These are phyloP conservation scores for Cyberlindnera xishuangbannaensis DNA, from an alignment of 805 yeast species.

Conservation along the genomic window DNA sequence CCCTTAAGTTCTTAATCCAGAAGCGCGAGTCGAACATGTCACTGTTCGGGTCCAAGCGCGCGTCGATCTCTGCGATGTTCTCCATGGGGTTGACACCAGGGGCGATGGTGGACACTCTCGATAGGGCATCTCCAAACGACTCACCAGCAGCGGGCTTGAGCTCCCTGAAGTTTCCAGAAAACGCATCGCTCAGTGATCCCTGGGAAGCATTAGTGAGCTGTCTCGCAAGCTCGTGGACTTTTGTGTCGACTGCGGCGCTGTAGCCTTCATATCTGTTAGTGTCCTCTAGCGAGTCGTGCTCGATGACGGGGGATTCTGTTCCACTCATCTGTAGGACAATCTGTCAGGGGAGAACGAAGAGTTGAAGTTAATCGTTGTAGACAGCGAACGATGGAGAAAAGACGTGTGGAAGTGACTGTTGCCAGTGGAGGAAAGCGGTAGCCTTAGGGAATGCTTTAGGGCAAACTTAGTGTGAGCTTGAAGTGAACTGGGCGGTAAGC, in stretches of 20 bases:
- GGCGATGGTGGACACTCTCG: constrained; percentile 22
- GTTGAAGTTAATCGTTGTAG: no score
- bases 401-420: no score
- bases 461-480: no score
- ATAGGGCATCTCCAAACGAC: constrained; percentile 7
- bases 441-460: no score
- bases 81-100: constrained; percentile 36
- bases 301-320: constrained; percentile 4
- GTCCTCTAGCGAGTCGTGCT: constrained; percentile 5
- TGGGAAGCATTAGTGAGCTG: constrained; percentile 27
- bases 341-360: no score
- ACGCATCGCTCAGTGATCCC: neutral
- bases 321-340: neutral
- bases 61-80: constrained; percentile 29
- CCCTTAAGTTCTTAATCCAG: constrained; percentile 60
- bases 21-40: constrained; percentile 49
- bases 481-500: no score
- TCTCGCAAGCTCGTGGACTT: constrained; percentile 34
- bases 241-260: constrained; percentile 23
- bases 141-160: constrained; percentile 8
- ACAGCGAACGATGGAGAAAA: no score
- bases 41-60: constrained; percentile 51
- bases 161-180: constrained; percentile 1
- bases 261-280: constrained; percentile 27
- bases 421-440: no score